phyloP scores from a whole-genome alignment of 768 basidiomycete genomes.

The Hypholoma fasciculare region DNA sequence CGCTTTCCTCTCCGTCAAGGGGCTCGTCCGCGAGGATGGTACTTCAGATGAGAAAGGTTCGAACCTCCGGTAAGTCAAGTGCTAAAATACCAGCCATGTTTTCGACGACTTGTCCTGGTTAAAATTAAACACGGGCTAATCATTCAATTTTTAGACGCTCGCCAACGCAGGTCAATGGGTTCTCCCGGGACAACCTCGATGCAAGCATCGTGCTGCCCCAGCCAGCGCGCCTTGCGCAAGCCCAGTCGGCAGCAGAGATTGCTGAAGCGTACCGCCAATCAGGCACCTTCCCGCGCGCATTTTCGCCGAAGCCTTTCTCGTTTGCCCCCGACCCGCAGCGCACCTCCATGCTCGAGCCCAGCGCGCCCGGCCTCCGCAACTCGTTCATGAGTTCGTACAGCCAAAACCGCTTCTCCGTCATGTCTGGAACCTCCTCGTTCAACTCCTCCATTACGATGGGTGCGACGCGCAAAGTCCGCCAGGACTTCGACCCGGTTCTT shows the following conservation, averaged over 20 bases:
- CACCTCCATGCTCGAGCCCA: conserved; percentile 17
- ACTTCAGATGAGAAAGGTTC: conserved; percentile 21
- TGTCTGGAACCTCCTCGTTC: conserved; percentile 32
- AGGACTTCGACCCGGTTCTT: conserved; percentile 66
- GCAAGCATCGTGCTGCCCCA: conserved; percentile 54
- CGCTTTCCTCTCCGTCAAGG: conserved; percentile 50
- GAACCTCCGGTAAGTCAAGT: conserved; percentile 18
- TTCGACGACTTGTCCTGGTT: not conserved
- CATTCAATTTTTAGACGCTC: conserved; percentile 11
- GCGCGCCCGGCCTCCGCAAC: conserved; percentile 28
- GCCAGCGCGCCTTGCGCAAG: conserved; percentile 38
- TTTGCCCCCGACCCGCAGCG: conserved; percentile 32
- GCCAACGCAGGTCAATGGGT: conserved; percentile 13
- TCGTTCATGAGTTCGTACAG: conserved; percentile 26
- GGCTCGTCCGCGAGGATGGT: conserved; percentile 38
- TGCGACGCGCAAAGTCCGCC: conserved; percentile 55
- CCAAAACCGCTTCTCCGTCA: conserved; percentile 39
- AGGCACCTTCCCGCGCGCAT: conserved; percentile 40
- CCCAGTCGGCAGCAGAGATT: conserved; percentile 37
- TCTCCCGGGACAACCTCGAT: conserved; percentile 46
- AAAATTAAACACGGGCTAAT: not conserved
- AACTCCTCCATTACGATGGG: conserved; percentile 32
- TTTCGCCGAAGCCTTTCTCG: conserved; percentile 39
- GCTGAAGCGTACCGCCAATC: conserved; percentile 43
- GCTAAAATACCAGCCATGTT: not conserved